Conservation (phyloP, 306 rosid species). For the Cucurbita pepo region DNA sequence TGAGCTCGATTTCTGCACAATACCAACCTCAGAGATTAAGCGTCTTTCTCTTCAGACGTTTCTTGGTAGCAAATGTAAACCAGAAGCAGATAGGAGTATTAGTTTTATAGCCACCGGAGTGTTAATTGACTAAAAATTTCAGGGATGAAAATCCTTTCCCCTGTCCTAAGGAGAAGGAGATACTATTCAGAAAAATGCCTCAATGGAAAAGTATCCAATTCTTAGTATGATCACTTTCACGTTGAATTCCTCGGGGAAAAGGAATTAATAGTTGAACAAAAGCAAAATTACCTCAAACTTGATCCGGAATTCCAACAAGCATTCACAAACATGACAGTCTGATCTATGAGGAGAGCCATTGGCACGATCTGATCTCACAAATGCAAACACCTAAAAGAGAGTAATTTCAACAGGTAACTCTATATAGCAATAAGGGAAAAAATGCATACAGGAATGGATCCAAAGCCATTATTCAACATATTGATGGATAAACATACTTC, state of each 20-base stretch:
- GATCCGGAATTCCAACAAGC: conserved; percentile 63
- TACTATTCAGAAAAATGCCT: not conserved
- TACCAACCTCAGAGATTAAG: not conserved
- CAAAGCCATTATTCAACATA: not conserved
- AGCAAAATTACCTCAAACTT: conserved; percentile 50
- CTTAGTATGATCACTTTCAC: not conserved
- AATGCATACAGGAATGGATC: not conserved
- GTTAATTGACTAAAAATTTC: not conserved
- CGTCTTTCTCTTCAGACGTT: not conserved
- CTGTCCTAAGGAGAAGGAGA: not conserved
- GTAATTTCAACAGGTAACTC: not conserved
- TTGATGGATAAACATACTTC: conserved; percentile 38
- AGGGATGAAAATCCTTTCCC: not conserved
- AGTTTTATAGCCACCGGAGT: not conserved
- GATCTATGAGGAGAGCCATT: conserved; percentile 67
- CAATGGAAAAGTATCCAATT: not conserved
- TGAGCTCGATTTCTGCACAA: conserved; percentile 51
- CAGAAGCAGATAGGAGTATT: not conserved
- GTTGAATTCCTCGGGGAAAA: not conserved
- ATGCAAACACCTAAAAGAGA: conserved; percentile 77
- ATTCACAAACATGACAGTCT: conserved; percentile 77
- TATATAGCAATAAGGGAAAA: not conserved
- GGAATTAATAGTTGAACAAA: not conserved
- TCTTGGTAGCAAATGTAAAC: not conserved
- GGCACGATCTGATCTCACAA: conserved; percentile 46